Evolutionary conservation across 2,329 filamentous ascomycete species (phyloP).

Genomic region (Talaromyces sp.): DNA sequence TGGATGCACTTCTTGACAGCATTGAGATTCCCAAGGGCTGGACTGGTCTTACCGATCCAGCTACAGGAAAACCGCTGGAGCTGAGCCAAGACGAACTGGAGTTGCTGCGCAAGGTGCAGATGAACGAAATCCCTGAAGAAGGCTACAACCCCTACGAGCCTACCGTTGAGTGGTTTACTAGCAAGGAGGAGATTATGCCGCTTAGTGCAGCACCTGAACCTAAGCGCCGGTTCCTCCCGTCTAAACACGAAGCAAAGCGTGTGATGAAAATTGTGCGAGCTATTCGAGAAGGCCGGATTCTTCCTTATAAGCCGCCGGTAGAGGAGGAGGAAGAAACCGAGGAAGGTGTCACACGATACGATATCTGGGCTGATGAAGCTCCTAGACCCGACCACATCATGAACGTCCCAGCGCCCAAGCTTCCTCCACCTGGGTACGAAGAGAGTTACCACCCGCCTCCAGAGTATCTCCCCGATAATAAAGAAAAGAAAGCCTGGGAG

Average conservation of each 20-base stretch:
- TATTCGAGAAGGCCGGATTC: conserved; percentile 86
- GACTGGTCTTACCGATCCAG: conserved; percentile 90
- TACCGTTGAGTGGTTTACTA: conserved; percentile 89
- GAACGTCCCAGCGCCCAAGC: conserved; percentile 91
- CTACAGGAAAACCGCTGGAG: conserved; percentile 87
- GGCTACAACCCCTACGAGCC: conserved; percentile 93
- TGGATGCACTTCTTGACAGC: conserved; percentile 89
- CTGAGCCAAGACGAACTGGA: conserved; percentile 84
- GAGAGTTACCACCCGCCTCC: conserved; percentile 93
- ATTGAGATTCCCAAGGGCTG: conserved; percentile 96
- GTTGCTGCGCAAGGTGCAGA: conserved; percentile 78
- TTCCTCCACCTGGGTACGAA: conserved; percentile 88
- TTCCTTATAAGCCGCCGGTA: conserved; percentile 76
- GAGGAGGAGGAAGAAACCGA: conserved; percentile 67
- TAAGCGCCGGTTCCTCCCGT: conserved; percentile 90
- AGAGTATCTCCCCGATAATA: conserved; percentile 83
- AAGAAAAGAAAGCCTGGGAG: conserved; percentile 81
- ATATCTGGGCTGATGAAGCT: conserved; percentile 92
- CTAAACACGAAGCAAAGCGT: conserved; percentile 92
- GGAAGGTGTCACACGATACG: conserved; percentile 67
- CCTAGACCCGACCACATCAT: conserved; percentile 78
- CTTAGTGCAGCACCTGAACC: conserved; percentile 91
- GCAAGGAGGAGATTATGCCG: conserved; percentile 87
- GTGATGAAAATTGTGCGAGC: conserved; percentile 97
- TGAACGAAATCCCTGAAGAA: conserved; percentile 80